These are phyloP conservation scores for Fusarium virguliforme DNA, from an alignment of 2,329 filamentous ascomycete species.

Conservation along the genomic window DNA sequence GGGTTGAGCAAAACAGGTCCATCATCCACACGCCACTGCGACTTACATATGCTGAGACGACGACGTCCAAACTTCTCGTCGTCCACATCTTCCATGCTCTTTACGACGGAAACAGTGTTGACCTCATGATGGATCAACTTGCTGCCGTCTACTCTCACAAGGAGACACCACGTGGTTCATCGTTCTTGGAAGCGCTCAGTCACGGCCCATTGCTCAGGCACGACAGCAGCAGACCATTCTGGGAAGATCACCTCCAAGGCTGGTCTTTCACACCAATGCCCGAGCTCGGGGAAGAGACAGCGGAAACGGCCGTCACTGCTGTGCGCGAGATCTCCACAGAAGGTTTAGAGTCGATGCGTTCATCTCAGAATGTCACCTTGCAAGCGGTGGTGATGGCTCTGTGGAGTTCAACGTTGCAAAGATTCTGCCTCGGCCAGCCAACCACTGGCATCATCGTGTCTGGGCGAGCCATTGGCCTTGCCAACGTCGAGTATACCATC, in stretches of 20 bases:
- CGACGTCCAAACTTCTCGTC: slow-evolving; percentile 64
- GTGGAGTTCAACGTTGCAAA: slow-evolving; percentile 77
- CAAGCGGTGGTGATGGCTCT: slow-evolving; percentile 84
- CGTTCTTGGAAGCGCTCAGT: slow-evolving; percentile 78
- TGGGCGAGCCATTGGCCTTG: slow-evolving; percentile 80
- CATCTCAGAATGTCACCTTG: slow-evolving; percentile 78
- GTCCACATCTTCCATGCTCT: slow-evolving; percentile 87
- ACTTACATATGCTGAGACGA: slow-evolving; percentile 62
- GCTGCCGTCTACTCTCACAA: slow-evolving; percentile 41
- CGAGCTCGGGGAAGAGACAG: slow-evolving; percentile 16
- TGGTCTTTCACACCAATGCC: slow-evolving; percentile 46
- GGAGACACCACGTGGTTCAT: slow-evolving; percentile 58
- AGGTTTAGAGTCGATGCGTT: slow-evolving; percentile 68
- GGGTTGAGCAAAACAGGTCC: slow-evolving; percentile 68
- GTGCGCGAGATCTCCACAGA: slow-evolving; percentile 56
- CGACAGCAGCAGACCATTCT: slow-evolving; percentile 70
- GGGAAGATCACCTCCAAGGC: slow-evolving; percentile 71
- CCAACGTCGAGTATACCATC: slow-evolving; percentile 76
- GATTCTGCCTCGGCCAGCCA: slow-evolving; percentile 62
- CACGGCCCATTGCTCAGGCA: slow-evolving; percentile 76
- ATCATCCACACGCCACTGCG: slow-evolving; percentile 38
- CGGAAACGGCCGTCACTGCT: slow-evolving; percentile 20
- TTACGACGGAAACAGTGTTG: slow-evolving; percentile 88
- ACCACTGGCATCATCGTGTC: slow-evolving; percentile 84
- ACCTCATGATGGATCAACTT: slow-evolving; percentile 76